Conservation (phyloP, 495 filamentous ascomycete species). For the Thozetella sp. region DNA sequence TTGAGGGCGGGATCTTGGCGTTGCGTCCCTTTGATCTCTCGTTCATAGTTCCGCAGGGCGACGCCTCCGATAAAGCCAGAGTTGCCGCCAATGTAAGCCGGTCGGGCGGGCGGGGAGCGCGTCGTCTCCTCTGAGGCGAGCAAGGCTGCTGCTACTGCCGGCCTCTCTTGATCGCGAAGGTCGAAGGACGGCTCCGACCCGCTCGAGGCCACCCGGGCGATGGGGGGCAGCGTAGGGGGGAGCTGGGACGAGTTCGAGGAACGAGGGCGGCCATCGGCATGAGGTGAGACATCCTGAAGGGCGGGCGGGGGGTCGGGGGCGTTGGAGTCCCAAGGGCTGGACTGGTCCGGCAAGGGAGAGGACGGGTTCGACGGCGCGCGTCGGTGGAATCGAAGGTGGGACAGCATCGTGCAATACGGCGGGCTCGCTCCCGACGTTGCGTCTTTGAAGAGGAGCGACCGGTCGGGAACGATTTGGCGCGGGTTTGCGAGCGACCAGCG, state of each 20-base stretch:
- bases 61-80: slow-evolving; percentile 41
- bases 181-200: slow-evolving; percentile 21
- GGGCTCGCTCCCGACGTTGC: background rate
- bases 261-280: slow-evolving; percentile 37
- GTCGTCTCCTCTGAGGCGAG: slow-evolving; percentile 23
- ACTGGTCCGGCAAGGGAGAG: slow-evolving; percentile 46
- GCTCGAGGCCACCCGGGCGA: slow-evolving; percentile 42
- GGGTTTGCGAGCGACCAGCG: background rate
- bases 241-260: slow-evolving; percentile 31
- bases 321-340: slow-evolving; percentile 32
- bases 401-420: slow-evolving; percentile 41
- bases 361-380: slow-evolving; percentile 54
- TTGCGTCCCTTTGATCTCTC: slow-evolving; percentile 17
- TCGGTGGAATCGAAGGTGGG: slow-evolving; percentile 55
- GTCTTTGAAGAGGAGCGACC: background rate
- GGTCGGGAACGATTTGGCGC: too few relatives aligned
- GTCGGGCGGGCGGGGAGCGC: slow-evolving; percentile 20
- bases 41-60: slow-evolving; percentile 36
- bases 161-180: slow-evolving; percentile 9
- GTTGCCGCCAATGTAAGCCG: slow-evolving; percentile 23
- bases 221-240: slow-evolving; percentile 47
- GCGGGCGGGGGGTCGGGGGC: slow-evolving; percentile 33
- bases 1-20: slow-evolving; percentile 19
- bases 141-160: too few relatives aligned
- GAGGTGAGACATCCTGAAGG: slow-evolving; percentile 35